Evolutionary conservation across 1,139 yeast species (phyloP).

Genomic region (Magnusiomyces magnusii): DNA sequence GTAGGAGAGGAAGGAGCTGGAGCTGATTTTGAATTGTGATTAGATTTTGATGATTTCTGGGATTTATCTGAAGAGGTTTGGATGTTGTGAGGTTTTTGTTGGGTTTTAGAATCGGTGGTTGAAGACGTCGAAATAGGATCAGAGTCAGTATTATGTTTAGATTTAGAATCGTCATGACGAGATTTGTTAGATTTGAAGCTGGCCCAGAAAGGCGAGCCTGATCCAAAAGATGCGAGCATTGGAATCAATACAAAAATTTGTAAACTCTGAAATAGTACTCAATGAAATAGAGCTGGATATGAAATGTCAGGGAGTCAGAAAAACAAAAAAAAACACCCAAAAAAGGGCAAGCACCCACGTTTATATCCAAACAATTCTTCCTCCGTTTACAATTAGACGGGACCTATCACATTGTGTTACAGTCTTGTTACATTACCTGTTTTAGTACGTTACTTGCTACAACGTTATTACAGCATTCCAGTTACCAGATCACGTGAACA

Average conservation of each 20-base stretch:
- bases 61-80: neutral
- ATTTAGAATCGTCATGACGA: neutral
- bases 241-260: too few species aligned
- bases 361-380: neutral
- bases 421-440: neutral
- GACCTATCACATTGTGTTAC: neutral
- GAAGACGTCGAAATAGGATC: neutral
- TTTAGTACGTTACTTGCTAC: neutral
- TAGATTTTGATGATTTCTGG: neutral
- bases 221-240: constrained; percentile 1
- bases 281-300: too few species aligned
- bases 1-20: neutral
- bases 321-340: too few species aligned
- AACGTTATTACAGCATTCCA: neutral
- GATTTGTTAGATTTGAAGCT: neutral
- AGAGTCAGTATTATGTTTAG: neutral
- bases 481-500: neutral
- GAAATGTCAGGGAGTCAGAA: neutral
- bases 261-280: too few species aligned
- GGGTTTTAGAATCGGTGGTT: neutral
- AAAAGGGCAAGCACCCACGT: neutral
- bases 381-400: neutral
- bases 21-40: neutral
- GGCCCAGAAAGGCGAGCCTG: constrained; percentile 4
- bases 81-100: neutral